Evolutionary conservation across 164 flowering plant genomes (phyloP).

Genomic region (Echeveria elegans): DNA sequence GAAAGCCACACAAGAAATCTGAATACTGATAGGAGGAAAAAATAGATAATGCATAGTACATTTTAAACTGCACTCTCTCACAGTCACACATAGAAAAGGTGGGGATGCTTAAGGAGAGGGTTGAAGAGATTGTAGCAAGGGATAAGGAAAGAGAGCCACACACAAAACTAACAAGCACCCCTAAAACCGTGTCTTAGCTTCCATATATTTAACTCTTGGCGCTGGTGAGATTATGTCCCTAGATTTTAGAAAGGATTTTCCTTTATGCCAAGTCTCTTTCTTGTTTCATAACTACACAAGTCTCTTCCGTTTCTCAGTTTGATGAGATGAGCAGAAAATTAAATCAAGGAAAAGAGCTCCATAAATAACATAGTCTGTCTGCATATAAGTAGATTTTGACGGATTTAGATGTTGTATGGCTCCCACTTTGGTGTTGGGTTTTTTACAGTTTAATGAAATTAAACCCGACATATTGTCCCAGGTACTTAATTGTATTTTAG

Average conservation of each 20-base stretch:
- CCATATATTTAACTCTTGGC: slow-evolving; percentile 1
- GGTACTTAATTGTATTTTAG: background rate
- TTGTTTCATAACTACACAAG: background rate
- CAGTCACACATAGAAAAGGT: slow-evolving; percentile 1
- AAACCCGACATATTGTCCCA: slow-evolving; percentile 1
- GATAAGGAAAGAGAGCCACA: slow-evolving; percentile 95
- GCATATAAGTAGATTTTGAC: background rate
- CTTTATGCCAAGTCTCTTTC: slow-evolving; percentile 4
- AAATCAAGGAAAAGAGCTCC: background rate
- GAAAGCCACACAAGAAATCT: background rate
- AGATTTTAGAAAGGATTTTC: background rate
- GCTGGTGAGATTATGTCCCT: background rate
- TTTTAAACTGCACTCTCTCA: slow-evolving; percentile 6
- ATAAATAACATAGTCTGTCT: background rate
- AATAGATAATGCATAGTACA: slow-evolving; percentile 23
- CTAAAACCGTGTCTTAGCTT: slow-evolving; percentile 20
- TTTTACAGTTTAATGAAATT: background rate
- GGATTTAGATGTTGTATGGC: background rate
- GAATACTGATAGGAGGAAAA: slow-evolving; percentile 10
- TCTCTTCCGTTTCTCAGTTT: background rate
- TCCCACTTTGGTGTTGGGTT: background rate
- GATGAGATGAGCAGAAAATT: background rate
- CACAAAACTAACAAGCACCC: slow-evolving; percentile 33
- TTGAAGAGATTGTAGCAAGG: slow-evolving; percentile 11
- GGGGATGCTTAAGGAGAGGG: slow-evolving; percentile 8